Evolutionary conservation across 208 protist genomes (phyloP).

Genomic region (Dictyostelium gargantuum): DNA sequence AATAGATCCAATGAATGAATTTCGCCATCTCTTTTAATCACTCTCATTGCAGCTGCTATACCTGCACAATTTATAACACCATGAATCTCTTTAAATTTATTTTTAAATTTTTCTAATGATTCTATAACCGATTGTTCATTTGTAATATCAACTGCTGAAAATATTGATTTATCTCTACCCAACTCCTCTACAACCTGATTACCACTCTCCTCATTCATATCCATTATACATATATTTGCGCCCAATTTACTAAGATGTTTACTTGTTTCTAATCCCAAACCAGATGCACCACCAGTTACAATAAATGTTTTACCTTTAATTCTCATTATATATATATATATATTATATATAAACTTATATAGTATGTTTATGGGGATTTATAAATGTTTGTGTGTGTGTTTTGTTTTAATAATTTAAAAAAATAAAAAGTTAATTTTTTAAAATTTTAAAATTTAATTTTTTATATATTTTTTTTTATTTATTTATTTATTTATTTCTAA

Average conservation of each 20-base stretch:
- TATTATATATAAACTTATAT: background rate
- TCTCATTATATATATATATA: background rate
- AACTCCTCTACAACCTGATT: background rate
- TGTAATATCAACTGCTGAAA: slow-evolving; percentile 58
- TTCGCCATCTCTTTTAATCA: background rate
- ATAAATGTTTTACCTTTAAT: background rate
- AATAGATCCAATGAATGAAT: slow-evolving; percentile 83
- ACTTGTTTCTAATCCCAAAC: slow-evolving; percentile 48
- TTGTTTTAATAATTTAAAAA: no score
- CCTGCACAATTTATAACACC: slow-evolving; percentile 88
- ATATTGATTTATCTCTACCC: background rate
- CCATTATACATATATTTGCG: slow-evolving; percentile 66
- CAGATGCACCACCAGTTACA: slow-evolving; percentile 26
- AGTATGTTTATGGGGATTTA: no score
- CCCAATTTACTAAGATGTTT: background rate
- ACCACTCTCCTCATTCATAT: slow-evolving; percentile 25
- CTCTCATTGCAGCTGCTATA: slow-evolving; percentile 80
- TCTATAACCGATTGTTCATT: slow-evolving; percentile 67
- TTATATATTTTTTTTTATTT: no score
- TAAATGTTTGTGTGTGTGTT: no score
- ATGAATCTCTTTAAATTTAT: slow-evolving; percentile 82
- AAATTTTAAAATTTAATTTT: no score
- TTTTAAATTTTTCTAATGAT: slow-evolving; percentile 81
- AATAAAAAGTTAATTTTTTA: no score
- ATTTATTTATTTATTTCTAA: no score